Evolutionary conservation across 805 yeast genomes (phyloP), one percentile per base, ranked within the genome.

Genomic region (Yamadazyma ubonensis): DNA sequence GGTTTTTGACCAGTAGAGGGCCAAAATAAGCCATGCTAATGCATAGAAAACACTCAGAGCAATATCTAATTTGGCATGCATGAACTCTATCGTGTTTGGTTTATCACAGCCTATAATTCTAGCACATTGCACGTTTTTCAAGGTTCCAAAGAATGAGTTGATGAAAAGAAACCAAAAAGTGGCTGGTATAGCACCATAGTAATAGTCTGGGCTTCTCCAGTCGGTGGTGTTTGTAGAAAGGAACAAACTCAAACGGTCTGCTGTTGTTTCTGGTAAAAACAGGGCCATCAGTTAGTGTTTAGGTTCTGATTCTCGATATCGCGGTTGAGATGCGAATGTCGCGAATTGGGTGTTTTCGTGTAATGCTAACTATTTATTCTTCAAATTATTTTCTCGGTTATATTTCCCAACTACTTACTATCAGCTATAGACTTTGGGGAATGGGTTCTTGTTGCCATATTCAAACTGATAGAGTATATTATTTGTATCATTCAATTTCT

Each of bases 1-100:
- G 4, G 12, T 18, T 7, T 32, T 32, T 5, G 35, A 32, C 35
- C 35, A 32, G 15, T 32, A 32, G 12, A 32, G 35, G 7, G 35
- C 35, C 35, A 32, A 21, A 5, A 21, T 14, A 21, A 32, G 35
- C 27, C 8, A 21, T 11, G 20, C 25, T 8, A 32, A 20, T 5
- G 35, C 4, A 8, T 32, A 6, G 18, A 32, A 12, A 7, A 32
- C 35, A 2, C 21, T 6, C 2, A 8, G 17, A 15, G 35, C 35
- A 9, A 32, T 21, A 10, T 32, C 35, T 18, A 32, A 18, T 21
- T 32, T 32, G 18, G 25, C 22, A 20, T 32, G 35, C 11, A 32
- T 21, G 22, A 32, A 32, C 7, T 32, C 35, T 5, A 32, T 14
- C 5, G 35, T 32, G 25, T 12, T 18, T 32, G 35, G 26, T 4